Evolutionary conservation across 495 filamentous ascomycete species (phyloP).

Genomic region (Trichocladium uniseriatum): DNA sequence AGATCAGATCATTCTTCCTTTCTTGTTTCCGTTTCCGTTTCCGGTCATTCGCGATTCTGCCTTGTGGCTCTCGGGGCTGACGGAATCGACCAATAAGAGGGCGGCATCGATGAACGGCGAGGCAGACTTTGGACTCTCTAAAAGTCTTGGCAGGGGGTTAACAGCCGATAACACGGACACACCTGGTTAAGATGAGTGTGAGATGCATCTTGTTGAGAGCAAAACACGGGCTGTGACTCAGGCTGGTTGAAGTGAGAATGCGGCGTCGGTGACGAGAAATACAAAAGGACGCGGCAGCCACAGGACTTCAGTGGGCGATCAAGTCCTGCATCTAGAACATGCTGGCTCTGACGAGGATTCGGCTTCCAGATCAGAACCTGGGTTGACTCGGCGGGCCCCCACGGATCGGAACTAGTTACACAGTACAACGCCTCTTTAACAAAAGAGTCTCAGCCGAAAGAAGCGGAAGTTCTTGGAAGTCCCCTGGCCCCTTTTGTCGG

Average conservation of each 20-base stretch:
- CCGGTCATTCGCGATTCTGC: conserved; percentile 1
- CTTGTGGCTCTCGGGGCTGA: neutral
- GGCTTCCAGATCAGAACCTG: neutral
- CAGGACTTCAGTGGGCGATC: neutral
- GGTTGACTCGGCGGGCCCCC: neutral
- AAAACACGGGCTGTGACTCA: neutral
- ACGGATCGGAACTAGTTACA: too few species aligned
- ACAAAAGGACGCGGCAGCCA: neutral
- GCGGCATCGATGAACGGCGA: neutral
- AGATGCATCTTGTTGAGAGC: neutral
- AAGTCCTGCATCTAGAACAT: neutral
- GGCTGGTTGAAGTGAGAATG: neutral
- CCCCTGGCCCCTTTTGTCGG: too few species aligned
- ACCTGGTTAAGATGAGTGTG: neutral
- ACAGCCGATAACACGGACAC: neutral
- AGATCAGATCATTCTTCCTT: neutral
- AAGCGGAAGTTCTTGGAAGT: too few species aligned
- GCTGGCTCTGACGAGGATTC: too few species aligned
- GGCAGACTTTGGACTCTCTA: neutral
- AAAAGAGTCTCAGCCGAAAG: too few species aligned
- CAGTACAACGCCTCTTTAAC: too few species aligned
- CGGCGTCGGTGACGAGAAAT: neutral
- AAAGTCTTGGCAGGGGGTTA: neutral
- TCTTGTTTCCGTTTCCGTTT: conserved; percentile 8
- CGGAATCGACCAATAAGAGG: neutral